A percentile compares a stretch with the other conserved stretches of the same genome.
These are phyloP conservation scores for Petunia secreta DNA, from an alignment of 257 asterid species.

Conservation along the genomic window DNA sequence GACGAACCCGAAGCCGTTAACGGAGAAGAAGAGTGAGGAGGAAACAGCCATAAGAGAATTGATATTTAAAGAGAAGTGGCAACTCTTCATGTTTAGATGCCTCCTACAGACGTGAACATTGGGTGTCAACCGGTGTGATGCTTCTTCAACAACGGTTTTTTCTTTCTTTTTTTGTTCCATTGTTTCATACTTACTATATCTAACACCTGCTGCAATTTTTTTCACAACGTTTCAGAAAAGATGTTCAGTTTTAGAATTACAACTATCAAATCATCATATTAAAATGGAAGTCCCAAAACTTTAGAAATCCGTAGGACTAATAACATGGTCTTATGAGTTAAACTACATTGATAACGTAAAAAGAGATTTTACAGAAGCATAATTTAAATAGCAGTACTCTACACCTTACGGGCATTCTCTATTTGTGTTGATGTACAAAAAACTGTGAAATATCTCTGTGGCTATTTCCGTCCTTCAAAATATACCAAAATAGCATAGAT, in stretches of 20 bases:
- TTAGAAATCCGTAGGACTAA: background rate
- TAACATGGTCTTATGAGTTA: background rate
- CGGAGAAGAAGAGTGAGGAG: background rate
- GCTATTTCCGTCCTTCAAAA: too few relatives aligned
- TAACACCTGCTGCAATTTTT: background rate
- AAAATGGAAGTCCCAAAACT: background rate
- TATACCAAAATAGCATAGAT: too few relatives aligned
- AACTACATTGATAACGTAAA: too few relatives aligned
- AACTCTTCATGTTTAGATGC: slow-evolving; percentile 20
- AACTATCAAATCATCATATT: background rate
- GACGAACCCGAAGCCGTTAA: background rate
- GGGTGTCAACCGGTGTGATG: background rate
- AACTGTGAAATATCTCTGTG: too few relatives aligned
- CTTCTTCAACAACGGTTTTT: too few relatives aligned
- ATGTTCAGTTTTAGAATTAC: too few relatives aligned
- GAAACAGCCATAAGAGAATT: background rate
- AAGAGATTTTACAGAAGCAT: too few relatives aligned
- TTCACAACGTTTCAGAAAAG: background rate
- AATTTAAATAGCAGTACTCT: too few relatives aligned
- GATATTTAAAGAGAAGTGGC: slow-evolving; percentile 42
- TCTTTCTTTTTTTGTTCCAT: too few relatives aligned
- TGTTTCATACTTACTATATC: too few relatives aligned
- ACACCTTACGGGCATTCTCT: too few relatives aligned
- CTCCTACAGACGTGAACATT: slow-evolving; percentile 36
- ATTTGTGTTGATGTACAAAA: too few relatives aligned